A percentile compares a stretch with the other conserved stretches of the same genome.
Evolutionary conservation across 148 eudicot genomes (phyloP).

Genomic region (Oxyria digyna): DNA sequence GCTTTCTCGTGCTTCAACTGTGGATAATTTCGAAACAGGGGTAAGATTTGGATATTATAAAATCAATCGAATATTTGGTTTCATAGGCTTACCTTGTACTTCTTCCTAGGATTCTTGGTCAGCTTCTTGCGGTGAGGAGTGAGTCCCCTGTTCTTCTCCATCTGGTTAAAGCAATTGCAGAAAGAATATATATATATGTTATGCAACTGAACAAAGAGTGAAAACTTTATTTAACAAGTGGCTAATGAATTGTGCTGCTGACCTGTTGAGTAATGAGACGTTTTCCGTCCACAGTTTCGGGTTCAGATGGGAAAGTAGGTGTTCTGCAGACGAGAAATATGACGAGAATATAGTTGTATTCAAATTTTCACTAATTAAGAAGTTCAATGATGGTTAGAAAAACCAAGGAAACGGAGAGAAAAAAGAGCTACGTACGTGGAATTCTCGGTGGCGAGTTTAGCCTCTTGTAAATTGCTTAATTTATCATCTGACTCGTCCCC

Average conservation of each 20-base stretch:
- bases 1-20: slow-evolving; percentile 46
- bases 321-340: slow-evolving; percentile 28
- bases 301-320: slow-evolving; percentile 17
- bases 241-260: background rate
- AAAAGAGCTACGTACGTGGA: slow-evolving; percentile 27
- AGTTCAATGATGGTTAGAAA: too few species aligned
- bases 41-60: background rate
- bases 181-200: background rate
- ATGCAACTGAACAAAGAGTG: background rate
- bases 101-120: slow-evolving; percentile 69
- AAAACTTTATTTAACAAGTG: background rate
- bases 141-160: slow-evolving; percentile 81
- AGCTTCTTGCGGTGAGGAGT: slow-evolving; percentile 57
- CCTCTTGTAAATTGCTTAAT: slow-evolving; percentile 16
- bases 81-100: slow-evolving; percentile 38
- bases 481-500: slow-evolving; percentile 43
- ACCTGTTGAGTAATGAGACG: slow-evolving; percentile 58
- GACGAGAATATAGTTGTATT: too few species aligned
- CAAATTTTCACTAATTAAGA: too few species aligned
- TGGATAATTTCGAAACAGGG: slow-evolving; percentile 4
- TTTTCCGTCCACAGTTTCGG: slow-evolving; percentile 57
- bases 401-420: background rate
- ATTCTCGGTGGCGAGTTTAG: slow-evolving; percentile 39
- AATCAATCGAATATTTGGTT: background rate
- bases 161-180: slow-evolving; percentile 22